phyloP scores from a whole-genome alignment of 169 alveolate genomes.

The Perkinsus olseni region DNA sequence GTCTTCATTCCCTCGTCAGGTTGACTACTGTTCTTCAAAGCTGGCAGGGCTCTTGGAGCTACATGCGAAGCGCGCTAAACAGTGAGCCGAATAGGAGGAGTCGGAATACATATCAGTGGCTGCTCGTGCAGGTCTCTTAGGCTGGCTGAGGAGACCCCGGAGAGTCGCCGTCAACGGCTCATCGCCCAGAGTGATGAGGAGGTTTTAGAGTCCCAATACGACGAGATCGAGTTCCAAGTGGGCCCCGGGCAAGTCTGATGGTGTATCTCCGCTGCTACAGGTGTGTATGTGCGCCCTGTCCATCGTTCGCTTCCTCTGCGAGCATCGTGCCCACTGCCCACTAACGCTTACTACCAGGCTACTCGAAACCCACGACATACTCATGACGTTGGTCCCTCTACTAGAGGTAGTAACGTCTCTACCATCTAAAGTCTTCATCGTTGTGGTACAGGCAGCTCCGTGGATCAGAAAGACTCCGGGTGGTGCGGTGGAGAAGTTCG shows the following conservation, averaged over 20 bases:
- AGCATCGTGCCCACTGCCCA: conserved; percentile 4
- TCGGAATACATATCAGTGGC: neutral
- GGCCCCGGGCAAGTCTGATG: neutral
- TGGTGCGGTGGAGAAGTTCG: conserved; percentile 9
- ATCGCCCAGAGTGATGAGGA: neutral
- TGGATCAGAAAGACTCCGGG: neutral
- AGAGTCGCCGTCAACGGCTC: neutral
- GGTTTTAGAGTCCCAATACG: neutral
- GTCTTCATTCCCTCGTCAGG: neutral
- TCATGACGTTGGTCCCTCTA: conserved; percentile 9
- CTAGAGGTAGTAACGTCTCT: neutral
- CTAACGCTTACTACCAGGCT: conserved; percentile 4
- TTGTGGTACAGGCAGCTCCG: neutral
- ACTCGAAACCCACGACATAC: conserved; percentile 1
- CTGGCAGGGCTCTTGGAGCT: neutral
- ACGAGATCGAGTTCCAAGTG: conserved; percentile 5
- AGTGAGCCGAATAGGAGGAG: neutral
- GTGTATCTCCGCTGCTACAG: neutral
- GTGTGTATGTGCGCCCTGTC: conserved; percentile 1
- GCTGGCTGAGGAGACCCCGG: neutral
- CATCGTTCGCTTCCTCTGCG: neutral
- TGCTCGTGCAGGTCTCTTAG: neutral
- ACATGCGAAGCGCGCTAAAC: neutral
- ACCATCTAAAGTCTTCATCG: neutral
- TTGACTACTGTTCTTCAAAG: neutral